Conservation (phyloP, 2,329 filamentous ascomycete genomes). For the Ceratocystis ficicola region DNA sequence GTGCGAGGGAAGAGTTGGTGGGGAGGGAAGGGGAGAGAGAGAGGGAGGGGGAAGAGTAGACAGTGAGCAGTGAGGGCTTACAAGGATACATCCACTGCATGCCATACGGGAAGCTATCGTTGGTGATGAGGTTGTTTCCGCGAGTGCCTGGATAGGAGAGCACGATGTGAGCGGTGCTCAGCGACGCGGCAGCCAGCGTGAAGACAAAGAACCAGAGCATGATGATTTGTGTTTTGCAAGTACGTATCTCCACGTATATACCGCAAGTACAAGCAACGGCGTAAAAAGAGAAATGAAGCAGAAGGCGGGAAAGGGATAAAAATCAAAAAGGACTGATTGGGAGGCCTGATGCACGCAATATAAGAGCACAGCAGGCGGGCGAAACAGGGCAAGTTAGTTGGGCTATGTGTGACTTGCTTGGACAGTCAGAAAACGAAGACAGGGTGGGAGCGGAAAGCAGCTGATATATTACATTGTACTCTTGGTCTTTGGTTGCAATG, state of each 20-base stretch:
- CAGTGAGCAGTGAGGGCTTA: constrained; percentile 37
- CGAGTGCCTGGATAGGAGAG: constrained; percentile 78
- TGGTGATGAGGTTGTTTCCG: constrained; percentile 74
- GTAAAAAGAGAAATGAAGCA: too few relatives aligned
- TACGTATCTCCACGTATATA: background rate
- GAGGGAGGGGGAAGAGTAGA: background rate
- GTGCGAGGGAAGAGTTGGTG: constrained; percentile 20
- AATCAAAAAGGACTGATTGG: background rate
- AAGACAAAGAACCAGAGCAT: constrained; percentile 39
- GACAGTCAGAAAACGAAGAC: background rate
- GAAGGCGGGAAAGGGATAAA: too few relatives aligned
- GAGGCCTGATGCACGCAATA: background rate
- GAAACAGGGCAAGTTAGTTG: too few relatives aligned
- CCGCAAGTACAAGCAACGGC: too few relatives aligned
- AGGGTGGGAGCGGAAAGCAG: background rate
- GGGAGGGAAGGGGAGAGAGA: constrained; percentile 11
- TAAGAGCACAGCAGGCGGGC: background rate
- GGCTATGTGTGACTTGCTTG: too few relatives aligned
- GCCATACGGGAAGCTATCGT: constrained; percentile 68
- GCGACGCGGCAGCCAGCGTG: constrained; percentile 35
- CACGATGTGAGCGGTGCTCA: constrained; percentile 60
- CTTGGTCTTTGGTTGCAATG: background rate
- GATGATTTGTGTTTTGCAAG: constrained; percentile 17
- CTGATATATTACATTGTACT: background rate
- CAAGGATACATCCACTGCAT: constrained; percentile 96